These are phyloP conservation scores for Westerdykella sp. DNA, from an alignment of 2,329 filamentous ascomycete genomes.

Conservation along the genomic window DNA sequence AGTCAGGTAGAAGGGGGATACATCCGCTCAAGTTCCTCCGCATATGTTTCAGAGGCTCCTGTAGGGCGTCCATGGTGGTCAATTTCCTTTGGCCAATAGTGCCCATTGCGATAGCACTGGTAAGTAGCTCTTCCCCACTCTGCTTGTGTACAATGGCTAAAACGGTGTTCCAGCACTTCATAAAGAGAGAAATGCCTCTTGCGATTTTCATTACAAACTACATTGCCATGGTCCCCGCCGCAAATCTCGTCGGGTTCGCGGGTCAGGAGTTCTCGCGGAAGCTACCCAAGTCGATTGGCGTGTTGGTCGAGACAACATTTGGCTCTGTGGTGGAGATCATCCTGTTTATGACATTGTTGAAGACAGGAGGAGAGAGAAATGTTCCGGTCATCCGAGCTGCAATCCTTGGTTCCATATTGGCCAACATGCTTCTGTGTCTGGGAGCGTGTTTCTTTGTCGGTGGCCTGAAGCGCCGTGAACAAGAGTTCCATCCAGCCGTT, in stretches of 20 bases:
- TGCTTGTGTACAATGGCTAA: neutral
- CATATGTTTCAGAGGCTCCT: slow-evolving; percentile 60
- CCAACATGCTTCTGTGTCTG: slow-evolving; percentile 73
- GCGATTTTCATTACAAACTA: slow-evolving; percentile 66
- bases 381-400: slow-evolving; percentile 73
- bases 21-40: slow-evolving; percentile 58
- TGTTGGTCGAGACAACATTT: slow-evolving; percentile 54
- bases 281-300: slow-evolving; percentile 64
- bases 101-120: slow-evolving; percentile 62
- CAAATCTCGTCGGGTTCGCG: slow-evolving; percentile 69
- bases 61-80: slow-evolving; percentile 56
- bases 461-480: slow-evolving; percentile 60
- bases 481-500: slow-evolving; percentile 67
- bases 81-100: slow-evolving; percentile 73
- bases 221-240: slow-evolving; percentile 70
- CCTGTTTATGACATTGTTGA: slow-evolving; percentile 70
- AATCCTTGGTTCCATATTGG: slow-evolving; percentile 75
- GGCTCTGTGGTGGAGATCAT: slow-evolving; percentile 77
- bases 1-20: slow-evolving; percentile 62
- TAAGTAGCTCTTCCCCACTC: slow-evolving; percentile 20
- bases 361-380: slow-evolving; percentile 46
- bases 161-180: slow-evolving; percentile 41
- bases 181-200: slow-evolving; percentile 51
- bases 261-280: slow-evolving; percentile 68
- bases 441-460: slow-evolving; percentile 75